Percentiles rank a stretch among this genome's conserved stretches.
Evolutionary conservation across 2,329 filamentous ascomycete genomes (phyloP).

Genomic region (Westerdykella sp.): DNA sequence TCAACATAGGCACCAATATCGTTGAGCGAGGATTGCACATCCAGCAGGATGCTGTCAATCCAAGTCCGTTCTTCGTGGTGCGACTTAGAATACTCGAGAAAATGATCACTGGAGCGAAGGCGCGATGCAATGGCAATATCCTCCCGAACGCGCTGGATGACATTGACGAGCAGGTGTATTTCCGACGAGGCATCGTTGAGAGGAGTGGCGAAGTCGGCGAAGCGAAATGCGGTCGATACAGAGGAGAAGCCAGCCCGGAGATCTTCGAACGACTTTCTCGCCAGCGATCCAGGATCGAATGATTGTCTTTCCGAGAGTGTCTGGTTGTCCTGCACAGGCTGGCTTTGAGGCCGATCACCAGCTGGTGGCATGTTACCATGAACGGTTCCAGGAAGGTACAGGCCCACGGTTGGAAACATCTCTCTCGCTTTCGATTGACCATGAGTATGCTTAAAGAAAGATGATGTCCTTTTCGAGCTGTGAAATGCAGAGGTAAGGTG

Average conservation of each 20-base stretch:
- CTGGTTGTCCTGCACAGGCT: conserved; percentile 1
- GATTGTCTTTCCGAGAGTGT: conserved; percentile 12
- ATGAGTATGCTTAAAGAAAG: background rate
- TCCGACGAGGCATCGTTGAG: conserved; percentile 20
- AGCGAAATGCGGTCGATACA: conserved; percentile 21
- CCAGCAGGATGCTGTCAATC: conserved; percentile 20
- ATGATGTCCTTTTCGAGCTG: background rate
- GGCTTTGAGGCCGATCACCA: conserved; percentile 1
- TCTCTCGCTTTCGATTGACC: background rate
- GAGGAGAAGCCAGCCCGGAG: conserved; percentile 11
- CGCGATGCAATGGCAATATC: conserved; percentile 24
- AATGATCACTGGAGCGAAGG: conserved; percentile 15
- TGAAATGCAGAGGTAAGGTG: background rate
- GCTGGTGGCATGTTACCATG: conserved; percentile 5
- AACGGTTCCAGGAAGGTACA: conserved; percentile 17
- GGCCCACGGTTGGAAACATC: conserved; percentile 7
- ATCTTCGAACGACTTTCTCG: conserved; percentile 6
- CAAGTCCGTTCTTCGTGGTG: conserved; percentile 19
- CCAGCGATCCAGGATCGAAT: conserved; percentile 7
- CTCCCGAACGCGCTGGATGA: conserved; percentile 23
- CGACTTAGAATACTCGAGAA: conserved; percentile 17
- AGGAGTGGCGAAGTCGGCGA: conserved; percentile 21
- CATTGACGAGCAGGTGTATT: conserved; percentile 15
- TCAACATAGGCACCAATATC: conserved; percentile 28
- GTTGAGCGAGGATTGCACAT: conserved; percentile 20